Evolutionary conservation across 177 flowering plant genomes (phyloP), one percentile per base, ranked within the genome.

Genomic region (Vitis hybrid): DNA sequence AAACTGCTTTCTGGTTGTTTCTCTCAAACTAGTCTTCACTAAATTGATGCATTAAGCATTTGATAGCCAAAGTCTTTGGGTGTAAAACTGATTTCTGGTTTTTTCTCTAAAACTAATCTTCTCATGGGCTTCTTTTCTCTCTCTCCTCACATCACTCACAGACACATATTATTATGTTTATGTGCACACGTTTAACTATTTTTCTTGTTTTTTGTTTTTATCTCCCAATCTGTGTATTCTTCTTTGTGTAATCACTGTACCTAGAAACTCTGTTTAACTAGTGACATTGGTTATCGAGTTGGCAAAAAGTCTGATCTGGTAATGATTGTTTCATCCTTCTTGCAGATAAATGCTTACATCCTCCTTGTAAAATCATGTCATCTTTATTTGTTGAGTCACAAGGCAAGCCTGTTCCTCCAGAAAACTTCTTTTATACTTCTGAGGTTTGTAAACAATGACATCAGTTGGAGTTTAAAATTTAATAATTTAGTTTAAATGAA

Each of bases 291-390:
- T 31, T 66, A 8, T 66, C 22, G 11, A 53, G 2, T 12, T 39
- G 16, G 15, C 14, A 56, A 6, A 34, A 4, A 34, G 45, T 34
- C 8, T 34, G 45, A 31, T 18, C 13, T 13, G 10, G 22, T 22
- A 29, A 61, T 29, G 15, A 16, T 34, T 18, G 59, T 1, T 31
- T 39, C 26, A 52, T 63, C 39, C 20, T 22, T 31, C 45, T 18
- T 75, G 69, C 87, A 84, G 87, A 72, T 57, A 74, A 71, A 55
- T 82, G 85, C 76, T 57, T 67, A 68, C 70, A 72, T 50, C 81
- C 80, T 39, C 82, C 81, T 69, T 84, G 87, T 58, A 66, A 68
- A 59, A 77, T 72, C 59, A 69, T 63, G 50, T 73, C 84, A 68
- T 68, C 82, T 39, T 65, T 78, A 50, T 73, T 70, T 71, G 61